phyloP scores from a whole-genome alignment of 148 eudicot genomes.

The Cornus controversa region DNA sequence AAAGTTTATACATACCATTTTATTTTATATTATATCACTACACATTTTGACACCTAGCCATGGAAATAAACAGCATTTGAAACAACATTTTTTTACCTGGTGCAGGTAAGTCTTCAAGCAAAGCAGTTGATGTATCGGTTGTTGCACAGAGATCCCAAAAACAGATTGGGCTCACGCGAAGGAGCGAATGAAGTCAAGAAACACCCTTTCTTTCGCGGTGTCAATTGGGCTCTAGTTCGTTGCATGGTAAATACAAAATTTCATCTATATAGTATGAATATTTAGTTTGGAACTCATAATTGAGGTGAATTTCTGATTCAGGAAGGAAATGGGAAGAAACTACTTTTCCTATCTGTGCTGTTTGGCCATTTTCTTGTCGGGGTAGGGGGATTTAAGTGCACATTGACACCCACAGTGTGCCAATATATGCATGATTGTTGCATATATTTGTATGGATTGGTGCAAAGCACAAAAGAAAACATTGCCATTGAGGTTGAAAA shows the following conservation, averaged over 20 bases:
- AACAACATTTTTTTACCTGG: background rate
- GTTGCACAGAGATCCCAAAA: slow-evolving; percentile 82
- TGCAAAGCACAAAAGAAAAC: background rate
- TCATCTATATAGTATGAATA: background rate
- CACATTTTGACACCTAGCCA: no score
- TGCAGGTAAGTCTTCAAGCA: slow-evolving; percentile 76
- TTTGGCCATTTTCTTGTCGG: background rate
- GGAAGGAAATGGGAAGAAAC: background rate
- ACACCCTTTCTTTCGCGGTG: slow-evolving; percentile 87
- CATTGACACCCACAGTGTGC: background rate
- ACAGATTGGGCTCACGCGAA: slow-evolving; percentile 81
- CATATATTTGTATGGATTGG: background rate
- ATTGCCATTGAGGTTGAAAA: background rate
- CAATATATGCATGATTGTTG: background rate
- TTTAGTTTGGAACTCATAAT: background rate
- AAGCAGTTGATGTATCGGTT: slow-evolving; percentile 82
- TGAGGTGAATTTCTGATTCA: background rate
- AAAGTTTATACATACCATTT: no score
- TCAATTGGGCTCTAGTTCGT: slow-evolving; percentile 93
- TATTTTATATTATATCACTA: no score
- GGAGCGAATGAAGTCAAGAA: slow-evolving; percentile 90
- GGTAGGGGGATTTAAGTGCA: no score
- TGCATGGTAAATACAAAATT: slow-evolving; percentile 60
- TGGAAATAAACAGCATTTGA: background rate
- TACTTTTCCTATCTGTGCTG: no score